These are phyloP conservation scores for Stemphylium vesicarium DNA, from an alignment of 2,329 filamentous ascomycete genomes.

Conservation along the genomic window DNA sequence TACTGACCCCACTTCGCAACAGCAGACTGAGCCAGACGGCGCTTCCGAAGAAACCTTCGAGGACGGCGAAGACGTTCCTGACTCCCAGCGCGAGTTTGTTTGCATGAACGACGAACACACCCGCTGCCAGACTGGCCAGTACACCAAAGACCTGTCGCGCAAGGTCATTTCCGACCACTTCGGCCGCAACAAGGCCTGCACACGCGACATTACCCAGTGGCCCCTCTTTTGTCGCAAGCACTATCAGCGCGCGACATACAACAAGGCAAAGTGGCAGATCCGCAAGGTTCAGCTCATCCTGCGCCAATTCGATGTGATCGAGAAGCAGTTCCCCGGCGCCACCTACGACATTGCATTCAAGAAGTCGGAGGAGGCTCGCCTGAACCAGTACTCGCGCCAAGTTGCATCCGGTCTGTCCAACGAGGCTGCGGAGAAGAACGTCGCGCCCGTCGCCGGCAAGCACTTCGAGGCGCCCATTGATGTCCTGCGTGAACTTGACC, in stretches of 20 bases:
- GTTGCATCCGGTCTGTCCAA: constrained; percentile 21
- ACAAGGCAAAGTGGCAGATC: constrained; percentile 42
- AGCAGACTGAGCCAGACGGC: background rate
- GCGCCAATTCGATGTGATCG: constrained; percentile 43
- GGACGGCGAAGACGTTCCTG: constrained; percentile 9
- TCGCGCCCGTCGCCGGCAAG: constrained; percentile 25
- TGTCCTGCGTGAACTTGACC: constrained; percentile 40
- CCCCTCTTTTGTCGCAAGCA: constrained; percentile 49
- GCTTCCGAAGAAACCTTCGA: constrained; percentile 5
- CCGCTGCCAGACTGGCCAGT: constrained; percentile 43
- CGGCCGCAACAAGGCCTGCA: constrained; percentile 49
- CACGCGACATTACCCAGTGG: constrained; percentile 39
- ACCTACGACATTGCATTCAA: constrained; percentile 44
- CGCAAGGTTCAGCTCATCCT: constrained; percentile 44
- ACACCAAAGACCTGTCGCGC: constrained; percentile 41
- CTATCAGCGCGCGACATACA: constrained; percentile 51
- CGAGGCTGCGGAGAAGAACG: constrained; percentile 16
- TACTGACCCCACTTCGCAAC: background rate
- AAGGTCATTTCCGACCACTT: constrained; percentile 51
- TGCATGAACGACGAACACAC: constrained; percentile 43
- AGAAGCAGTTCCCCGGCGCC: constrained; percentile 36
- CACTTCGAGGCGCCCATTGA: constrained; percentile 43
- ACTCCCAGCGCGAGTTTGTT: constrained; percentile 34
- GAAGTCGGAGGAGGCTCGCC: constrained; percentile 44
- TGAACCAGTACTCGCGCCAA: constrained; percentile 38